phyloP scores from a whole-genome alignment of 805 yeast genomes.

The Pichia eremophila region DNA sequence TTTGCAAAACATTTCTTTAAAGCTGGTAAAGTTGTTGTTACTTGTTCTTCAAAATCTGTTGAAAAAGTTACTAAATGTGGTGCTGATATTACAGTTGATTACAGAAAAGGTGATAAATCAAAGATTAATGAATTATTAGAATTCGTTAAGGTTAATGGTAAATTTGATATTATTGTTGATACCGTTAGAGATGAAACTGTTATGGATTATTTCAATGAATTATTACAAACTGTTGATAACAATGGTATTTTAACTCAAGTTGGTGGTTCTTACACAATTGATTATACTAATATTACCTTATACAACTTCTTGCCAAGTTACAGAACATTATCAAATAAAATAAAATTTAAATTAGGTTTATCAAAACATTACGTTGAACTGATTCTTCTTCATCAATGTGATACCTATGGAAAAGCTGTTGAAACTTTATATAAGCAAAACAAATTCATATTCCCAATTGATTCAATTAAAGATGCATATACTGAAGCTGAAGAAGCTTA shows the following conservation, averaged over 20 bases:
- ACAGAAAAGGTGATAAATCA: constrained; percentile 34
- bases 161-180: constrained; percentile 58
- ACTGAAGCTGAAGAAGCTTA: constrained; percentile 42
- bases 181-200: constrained; percentile 52
- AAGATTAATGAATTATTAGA: constrained; percentile 28
- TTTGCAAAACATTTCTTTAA: constrained; percentile 40
- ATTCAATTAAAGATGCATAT: constrained; percentile 40
- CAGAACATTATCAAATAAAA: constrained; percentile 8
- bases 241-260: constrained; percentile 45
- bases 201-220: constrained; percentile 22
- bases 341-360: neutral
- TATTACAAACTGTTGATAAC: constrained; percentile 36
- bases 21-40: constrained; percentile 44
- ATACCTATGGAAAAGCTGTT: constrained; percentile 24
- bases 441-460: constrained; percentile 38
- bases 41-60: constrained; percentile 31
- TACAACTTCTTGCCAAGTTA: constrained; percentile 19
- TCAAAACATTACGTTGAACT: neutral
- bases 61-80: constrained; percentile 29
- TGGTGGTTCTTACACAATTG: constrained; percentile 43
- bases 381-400: constrained; percentile 3
- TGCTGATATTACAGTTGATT: constrained; percentile 52
- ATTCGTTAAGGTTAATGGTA: constrained; percentile 28
- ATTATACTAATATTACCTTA: constrained; percentile 22
- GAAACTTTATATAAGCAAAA: constrained; percentile 37